Evolutionary conservation across 2,329 filamentous ascomycete genomes (phyloP).

Genomic region (Ciborinia camelliae): DNA sequence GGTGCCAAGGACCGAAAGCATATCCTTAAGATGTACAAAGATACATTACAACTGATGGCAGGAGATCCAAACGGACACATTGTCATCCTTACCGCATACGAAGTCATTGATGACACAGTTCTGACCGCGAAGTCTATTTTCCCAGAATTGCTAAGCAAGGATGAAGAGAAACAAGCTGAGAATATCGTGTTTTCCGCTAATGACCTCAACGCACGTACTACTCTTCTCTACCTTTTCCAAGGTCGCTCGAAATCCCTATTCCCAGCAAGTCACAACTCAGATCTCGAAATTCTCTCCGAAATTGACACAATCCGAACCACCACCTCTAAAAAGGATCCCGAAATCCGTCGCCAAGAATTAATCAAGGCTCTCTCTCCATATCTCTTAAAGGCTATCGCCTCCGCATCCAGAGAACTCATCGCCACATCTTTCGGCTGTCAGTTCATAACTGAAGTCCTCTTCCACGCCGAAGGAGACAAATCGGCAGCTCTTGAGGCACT

Average conservation of each 20-base stretch:
- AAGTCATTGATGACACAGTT: constrained; percentile 92
- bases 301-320: constrained; percentile 73
- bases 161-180: constrained; percentile 57
- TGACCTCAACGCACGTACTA: constrained; percentile 60
- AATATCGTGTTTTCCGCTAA: constrained; percentile 63
- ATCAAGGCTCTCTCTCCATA: constrained; percentile 69
- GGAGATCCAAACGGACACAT: constrained; percentile 74
- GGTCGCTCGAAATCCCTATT: constrained; percentile 60
- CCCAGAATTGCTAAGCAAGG: constrained; percentile 76
- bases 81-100: constrained; percentile 80
- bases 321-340: constrained; percentile 90
- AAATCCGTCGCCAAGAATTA: constrained; percentile 71
- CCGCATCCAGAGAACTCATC: constrained; percentile 65
- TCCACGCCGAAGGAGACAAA: constrained; percentile 74
- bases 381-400: constrained; percentile 69
- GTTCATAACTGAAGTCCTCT: constrained; percentile 76
- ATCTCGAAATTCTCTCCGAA: constrained; percentile 70
- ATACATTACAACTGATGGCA: constrained; percentile 81
- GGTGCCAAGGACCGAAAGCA: constrained; percentile 90
- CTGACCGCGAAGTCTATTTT: constrained; percentile 82
- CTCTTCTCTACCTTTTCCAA: constrained; percentile 80
- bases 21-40: constrained; percentile 84
- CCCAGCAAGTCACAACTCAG: constrained; percentile 58
- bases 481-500: constrained; percentile 67
- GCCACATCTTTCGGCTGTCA: constrained; percentile 81